Base-by-base conservation (phyloP, 2,329 filamentous ascomycete genomes). In the Trichophyton simii region DNA sequence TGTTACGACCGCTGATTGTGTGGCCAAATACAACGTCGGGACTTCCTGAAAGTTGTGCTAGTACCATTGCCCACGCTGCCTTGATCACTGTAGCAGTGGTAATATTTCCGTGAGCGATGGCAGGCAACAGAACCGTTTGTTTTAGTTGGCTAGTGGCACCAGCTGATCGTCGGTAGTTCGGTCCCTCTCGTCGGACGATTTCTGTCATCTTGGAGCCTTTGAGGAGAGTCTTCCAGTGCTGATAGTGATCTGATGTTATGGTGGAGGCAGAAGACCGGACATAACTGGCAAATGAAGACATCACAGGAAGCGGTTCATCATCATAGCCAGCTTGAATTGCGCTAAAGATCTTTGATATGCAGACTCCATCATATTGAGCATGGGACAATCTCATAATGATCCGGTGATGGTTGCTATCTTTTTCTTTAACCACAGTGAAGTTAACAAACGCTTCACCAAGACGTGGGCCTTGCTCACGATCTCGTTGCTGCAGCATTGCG, bases 341-440 rank as follows among this genome's bases (percentile, higher is more conserved):
- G 18, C 77, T 77, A 62, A 87, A 79, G 20, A 87, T 78, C n/a
- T 79, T 74, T 0, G 83, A 81, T 7, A 87, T 77, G 65, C 82
- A 87, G 22, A 87, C 83, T 64, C 85, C 85, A 65, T 88, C 85
- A 68, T 87, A 87, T 66, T 87, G 85, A 0, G 85, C 82, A 69
- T 88, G 85, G 0, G 84, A 87, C 61, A 88, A 80, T 61, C 85
- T 81, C 69, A 66, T 60, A 11, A 66, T 57, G 11, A 66, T 52
- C 13, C 87, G 79, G 54, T 78, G 77, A 3, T 73, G 70, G 9
- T 76, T 68, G 22, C 72, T 74, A 11, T 67, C 61, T 44, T 62
- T 62, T 22, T 54, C 62, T 36, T 63, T 74, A 50, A 83, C 73
- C 52, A 81, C 77, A 65, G 83, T 79, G 75, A 83, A 85, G 64